Base-by-base conservation (phyloP, 1,284 basidiomycete species). In the Bondarzewia mesenterica region DNA sequence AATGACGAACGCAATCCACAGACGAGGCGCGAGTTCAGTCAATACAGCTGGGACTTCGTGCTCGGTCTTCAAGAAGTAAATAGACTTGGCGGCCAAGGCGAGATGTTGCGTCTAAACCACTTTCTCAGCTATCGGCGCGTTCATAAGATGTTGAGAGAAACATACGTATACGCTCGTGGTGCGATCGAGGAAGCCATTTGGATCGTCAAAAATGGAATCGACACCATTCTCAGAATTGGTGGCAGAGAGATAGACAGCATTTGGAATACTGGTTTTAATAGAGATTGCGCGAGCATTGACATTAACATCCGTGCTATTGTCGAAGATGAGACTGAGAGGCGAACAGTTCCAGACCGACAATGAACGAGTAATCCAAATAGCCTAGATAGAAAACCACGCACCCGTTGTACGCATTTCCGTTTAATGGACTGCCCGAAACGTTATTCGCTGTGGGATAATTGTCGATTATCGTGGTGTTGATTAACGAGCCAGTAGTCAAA, bases 341-440 rank as follows among this genome's bases (percentile, higher is more conserved):
- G 12, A 48, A 23, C n/a, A n/a, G n/a, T n/a, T n/a, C n/a, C n/a
- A n/a, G n/a, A n/a, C n/a, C n/a, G n/a, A n/a, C n/a, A n/a, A n/a
- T n/a, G n/a, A n/a, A n/a, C n/a, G n/a, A 12, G n/a, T 42, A 44
- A 41, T 40, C 8, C 40, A 50, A 7, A 26, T 27, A 45, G 44
- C 7, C 42, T 23, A 32, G 8, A 18, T 21, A 14, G 5, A 14
- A 45, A 16, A 5, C 47, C 36, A 29, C n/a, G n/a, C 43, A 79
- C 81, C 74, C 80, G 54, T 85, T 85, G 59, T 72, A 80, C 3
- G 75, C 68, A 36, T 60, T 61, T 15, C 74, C 74, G 25, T 66
- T 59, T 39, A 72, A 60, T 8, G 66, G 65, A 7, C 54, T 56
- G 3, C 69, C 73, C 18, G 75, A 73, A 8, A 82, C 71, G 54